Percentiles rank a stretch among this genome's conserved stretches.
Evolutionary conservation across 805 yeast species (phyloP).

Genomic region (Zygoascus ofunaensis): DNA sequence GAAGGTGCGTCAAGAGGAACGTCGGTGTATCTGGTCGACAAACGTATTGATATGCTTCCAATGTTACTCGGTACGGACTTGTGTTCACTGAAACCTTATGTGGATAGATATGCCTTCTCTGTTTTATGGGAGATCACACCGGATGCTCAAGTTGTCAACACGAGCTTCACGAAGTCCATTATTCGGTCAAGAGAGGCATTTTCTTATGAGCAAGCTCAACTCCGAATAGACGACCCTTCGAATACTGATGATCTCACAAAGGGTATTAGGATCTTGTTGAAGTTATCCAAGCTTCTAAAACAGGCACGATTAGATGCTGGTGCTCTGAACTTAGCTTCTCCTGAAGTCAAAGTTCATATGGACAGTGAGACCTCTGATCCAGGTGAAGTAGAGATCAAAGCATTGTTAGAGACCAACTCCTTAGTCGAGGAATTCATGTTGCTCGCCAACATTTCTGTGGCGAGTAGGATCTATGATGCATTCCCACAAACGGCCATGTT

Average conservation of each 20-base stretch:
- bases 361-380: slow-evolving; percentile 98
- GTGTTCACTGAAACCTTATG: slow-evolving; percentile 91
- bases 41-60: slow-evolving; percentile 98
- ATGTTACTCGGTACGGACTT: slow-evolving; percentile 88
- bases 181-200: slow-evolving; percentile 90
- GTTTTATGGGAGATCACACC: slow-evolving; percentile 92
- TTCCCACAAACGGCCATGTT: slow-evolving; percentile 98
- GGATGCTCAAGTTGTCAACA: slow-evolving; percentile 73
- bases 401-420: slow-evolving; percentile 83
- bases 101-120: slow-evolving; percentile 91
- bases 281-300: slow-evolving; percentile 74
- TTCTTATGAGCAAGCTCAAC: slow-evolving; percentile 87
- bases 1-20: slow-evolving; percentile 98
- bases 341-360: slow-evolving; percentile 95
- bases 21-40: slow-evolving; percentile 92
- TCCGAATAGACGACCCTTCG: slow-evolving; percentile 70
- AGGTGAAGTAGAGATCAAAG: slow-evolving; percentile 85
- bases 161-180: slow-evolving; percentile 75
- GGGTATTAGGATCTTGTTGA: slow-evolving; percentile 76
- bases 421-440: slow-evolving; percentile 97
- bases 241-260: slow-evolving; percentile 77
- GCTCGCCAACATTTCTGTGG: slow-evolving; percentile 93
- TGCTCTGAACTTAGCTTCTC: slow-evolving; percentile 92
- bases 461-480: slow-evolving; percentile 81
- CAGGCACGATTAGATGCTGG: slow-evolving; percentile 87